Base-by-base conservation (phyloP, 805 yeast species). In the Debaryomyces maramus region DNA sequence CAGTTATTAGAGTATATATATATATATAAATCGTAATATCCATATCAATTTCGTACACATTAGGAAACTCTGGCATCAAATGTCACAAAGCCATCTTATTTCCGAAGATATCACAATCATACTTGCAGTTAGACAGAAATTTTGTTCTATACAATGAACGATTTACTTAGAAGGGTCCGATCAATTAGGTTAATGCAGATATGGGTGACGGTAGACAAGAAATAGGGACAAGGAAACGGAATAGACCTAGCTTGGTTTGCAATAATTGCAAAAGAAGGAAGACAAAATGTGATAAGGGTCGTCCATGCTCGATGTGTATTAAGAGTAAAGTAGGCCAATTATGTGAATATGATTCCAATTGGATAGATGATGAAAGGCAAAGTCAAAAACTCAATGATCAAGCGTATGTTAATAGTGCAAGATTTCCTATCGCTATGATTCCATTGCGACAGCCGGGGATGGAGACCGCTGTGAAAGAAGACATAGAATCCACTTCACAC, bases 201-300 rank as follows among this genome's bases (percentile, higher is more conserved):
- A n/a, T n/a, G n/a, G n/a, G n/a, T n/a, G n/a, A n/a, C n/a, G n/a
- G n/a, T n/a, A n/a, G n/a, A n/a, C n/a, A n/a, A n/a, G n/a, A n/a
- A n/a, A n/a, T n/a, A n/a, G n/a, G n/a, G n/a, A n/a, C 13, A 15
- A 24, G 43, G 34, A 47, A 44, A 45, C 40, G 68, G 17, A 70
- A 66, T 33, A 53, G 75, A 13, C 55, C 65, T 41, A 55, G 60
- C 1, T 55, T 72, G 3, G 75, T 62, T 4, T 67, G 72, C 43
- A 48, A 51, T 15, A 56, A 56, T n/a, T 68, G 73, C 47, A 63
- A 61, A 34, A 53, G 63, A 16, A 50, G 70, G 18, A 68, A 67
- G 49, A 63, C 65, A 43, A 61, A 58, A 41, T 73, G 78, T 55
- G 77, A 73, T 43, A 62, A 62, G 44, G 51, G 54, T 6, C 53